Conservation (phyloP, 306 rosid species). For the Lathyrus sativus region DNA sequence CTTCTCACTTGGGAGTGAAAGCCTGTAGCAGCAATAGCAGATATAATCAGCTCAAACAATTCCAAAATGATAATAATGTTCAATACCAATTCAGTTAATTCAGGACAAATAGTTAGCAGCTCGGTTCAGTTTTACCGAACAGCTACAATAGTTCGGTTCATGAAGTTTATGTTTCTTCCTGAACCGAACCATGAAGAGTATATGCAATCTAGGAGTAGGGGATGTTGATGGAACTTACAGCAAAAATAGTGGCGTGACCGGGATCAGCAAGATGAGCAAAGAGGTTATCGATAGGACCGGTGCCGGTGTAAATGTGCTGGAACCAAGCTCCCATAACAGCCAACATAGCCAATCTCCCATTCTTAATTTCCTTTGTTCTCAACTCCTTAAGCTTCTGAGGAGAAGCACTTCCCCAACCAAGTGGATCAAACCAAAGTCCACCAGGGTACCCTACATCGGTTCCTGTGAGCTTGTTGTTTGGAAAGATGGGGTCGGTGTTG, state of each 20-base stretch:
- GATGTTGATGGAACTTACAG: neutral
- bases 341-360: conserved; percentile 48
- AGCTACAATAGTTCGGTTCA: neutral
- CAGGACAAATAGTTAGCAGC: neutral
- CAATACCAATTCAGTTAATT: neutral
- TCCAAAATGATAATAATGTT: neutral
- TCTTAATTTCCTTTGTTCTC: conserved; percentile 44
- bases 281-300: conserved; percentile 83
- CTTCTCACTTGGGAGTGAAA: conserved; percentile 56
- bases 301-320: conserved; percentile 42
- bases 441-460: conserved; percentile 46
- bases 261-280: conserved; percentile 84
- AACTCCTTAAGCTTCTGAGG: conserved; percentile 39
- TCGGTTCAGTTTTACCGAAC: no score
- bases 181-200: neutral
- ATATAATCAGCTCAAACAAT: conserved; percentile 31
- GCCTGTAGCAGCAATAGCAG: conserved; percentile 51
- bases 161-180: neutral
- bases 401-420: conserved; percentile 43
- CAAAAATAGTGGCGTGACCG: conserved; percentile 67
- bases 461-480: conserved; percentile 45
- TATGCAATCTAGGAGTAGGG: neutral
- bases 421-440: conserved; percentile 45
- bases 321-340: conserved; percentile 45
- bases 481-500: conserved; percentile 41